phyloP scores from a whole-genome alignment of 257 asterid species.

The Paulownia fortunei region DNA sequence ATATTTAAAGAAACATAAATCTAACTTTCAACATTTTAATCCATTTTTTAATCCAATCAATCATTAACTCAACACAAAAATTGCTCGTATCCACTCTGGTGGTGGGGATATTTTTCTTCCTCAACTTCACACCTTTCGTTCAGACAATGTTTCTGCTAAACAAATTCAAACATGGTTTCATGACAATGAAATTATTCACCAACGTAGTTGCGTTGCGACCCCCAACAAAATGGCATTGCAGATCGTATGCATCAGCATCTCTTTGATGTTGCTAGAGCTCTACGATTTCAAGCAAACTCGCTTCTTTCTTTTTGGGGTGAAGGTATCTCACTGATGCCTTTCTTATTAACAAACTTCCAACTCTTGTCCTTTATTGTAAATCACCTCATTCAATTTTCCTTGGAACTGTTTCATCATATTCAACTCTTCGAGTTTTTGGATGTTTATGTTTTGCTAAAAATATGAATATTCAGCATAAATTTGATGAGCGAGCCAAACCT shows the following conservation, averaged over 20 bases:
- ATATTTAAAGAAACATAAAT: neutral
- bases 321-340: neutral
- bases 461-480: neutral
- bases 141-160: neutral
- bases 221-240: neutral
- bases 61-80: neutral
- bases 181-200: neutral
- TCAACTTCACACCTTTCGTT: neutral
- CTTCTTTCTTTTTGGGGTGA: neutral
- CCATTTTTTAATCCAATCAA: neutral
- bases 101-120: neutral
- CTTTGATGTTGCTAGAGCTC: neutral
- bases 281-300: neutral
- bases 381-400: neutral
- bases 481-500: neutral
- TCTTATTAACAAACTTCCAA: neutral
- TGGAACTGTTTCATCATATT: neutral
- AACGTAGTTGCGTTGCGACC: neutral
- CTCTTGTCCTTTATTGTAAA: neutral
- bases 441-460: neutral
- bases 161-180: neutral
- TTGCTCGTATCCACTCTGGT: neutral
- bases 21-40: neutral
- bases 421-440: neutral
- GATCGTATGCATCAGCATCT: neutral